Percentiles rank a stretch among this genome's conserved stretches.
phyloP scores from a whole-genome alignment of 495 filamentous ascomycete genomes.

The Chaetomidium leptoderma region DNA sequence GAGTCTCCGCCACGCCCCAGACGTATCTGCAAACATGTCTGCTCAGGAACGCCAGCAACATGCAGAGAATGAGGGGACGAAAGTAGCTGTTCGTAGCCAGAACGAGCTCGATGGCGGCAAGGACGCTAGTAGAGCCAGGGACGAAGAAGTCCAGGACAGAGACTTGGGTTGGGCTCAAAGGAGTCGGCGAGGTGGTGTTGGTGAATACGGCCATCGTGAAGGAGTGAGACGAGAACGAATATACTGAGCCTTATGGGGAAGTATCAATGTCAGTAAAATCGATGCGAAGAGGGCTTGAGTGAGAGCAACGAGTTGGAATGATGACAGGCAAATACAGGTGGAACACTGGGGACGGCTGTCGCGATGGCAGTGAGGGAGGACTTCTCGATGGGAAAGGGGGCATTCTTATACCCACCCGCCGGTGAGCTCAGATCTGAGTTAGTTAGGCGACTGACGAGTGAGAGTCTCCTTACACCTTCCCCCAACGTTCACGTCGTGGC shows the following conservation, averaged over 20 bases:
- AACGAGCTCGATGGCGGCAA: conserved; percentile 23
- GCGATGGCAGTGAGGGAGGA: background rate
- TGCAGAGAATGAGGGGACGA: conserved; percentile 24
- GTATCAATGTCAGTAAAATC: too few relatives aligned
- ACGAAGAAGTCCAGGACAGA: conserved; percentile 5
- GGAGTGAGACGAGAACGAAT: too few relatives aligned
- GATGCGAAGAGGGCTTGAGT: too few relatives aligned
- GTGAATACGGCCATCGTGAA: background rate
- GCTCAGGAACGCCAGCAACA: conserved; percentile 28
- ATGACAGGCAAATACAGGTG: background rate
- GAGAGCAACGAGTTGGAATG: background rate
- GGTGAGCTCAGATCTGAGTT: conserved; percentile 11
- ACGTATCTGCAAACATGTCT: conserved; percentile 26
- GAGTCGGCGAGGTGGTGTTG: background rate
- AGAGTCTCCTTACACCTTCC: conserved; percentile 18
- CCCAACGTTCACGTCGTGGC: conserved; percentile 9
- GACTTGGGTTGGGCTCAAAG: background rate
- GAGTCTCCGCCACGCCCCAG: conserved; percentile 25
- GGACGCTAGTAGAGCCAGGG: conserved; percentile 7
- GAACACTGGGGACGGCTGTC: background rate
- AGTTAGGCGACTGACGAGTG: conserved; percentile 6
- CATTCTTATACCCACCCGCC: conserved; percentile 11
- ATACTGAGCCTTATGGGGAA: too few relatives aligned
- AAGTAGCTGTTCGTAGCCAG: conserved; percentile 25
- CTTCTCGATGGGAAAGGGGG: conserved; percentile 12